Evolutionary conservation across 1,284 basidiomycete genomes (phyloP).

Genomic region (Peniophora sp.): DNA sequence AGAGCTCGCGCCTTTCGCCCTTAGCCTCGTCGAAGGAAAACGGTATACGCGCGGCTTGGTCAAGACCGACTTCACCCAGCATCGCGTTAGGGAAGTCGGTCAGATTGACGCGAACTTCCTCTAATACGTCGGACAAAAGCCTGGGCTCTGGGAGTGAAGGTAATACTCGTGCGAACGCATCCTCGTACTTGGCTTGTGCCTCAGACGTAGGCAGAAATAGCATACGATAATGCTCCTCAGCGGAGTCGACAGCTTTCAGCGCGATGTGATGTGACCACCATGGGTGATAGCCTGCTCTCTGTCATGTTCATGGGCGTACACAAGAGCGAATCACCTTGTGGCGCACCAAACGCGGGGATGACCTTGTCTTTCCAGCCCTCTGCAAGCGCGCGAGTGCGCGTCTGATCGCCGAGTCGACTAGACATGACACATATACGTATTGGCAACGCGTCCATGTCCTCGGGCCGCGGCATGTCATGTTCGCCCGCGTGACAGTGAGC

Average conservation of each 20-base stretch:
- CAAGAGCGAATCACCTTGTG: background rate
- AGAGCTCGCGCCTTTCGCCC: slow-evolving; percentile 37
- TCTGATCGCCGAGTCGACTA: slow-evolving; percentile 53
- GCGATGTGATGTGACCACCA: slow-evolving; percentile 76
- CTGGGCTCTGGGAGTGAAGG: slow-evolving; percentile 55
- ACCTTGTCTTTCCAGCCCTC: slow-evolving; percentile 52
- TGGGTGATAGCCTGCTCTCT: slow-evolving; percentile 64
- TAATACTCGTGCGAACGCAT: slow-evolving; percentile 42
- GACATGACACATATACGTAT: slow-evolving; percentile 74
- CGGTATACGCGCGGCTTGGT: slow-evolving; percentile 65
- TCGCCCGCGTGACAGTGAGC: slow-evolving; percentile 78
- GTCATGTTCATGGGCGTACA: background rate
- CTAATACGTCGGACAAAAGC: slow-evolving; percentile 41
- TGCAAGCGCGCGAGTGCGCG: slow-evolving; percentile 54
- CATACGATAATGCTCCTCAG: slow-evolving; percentile 53
- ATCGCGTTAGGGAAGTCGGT: slow-evolving; percentile 55
- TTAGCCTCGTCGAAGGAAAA: slow-evolving; percentile 22
- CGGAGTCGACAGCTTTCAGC: slow-evolving; percentile 16
- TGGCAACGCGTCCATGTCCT: slow-evolving; percentile 40
- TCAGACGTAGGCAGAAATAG: slow-evolving; percentile 39
- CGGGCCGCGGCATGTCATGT: slow-evolving; percentile 37
- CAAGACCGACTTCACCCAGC: slow-evolving; percentile 80
- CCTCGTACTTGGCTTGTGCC: slow-evolving; percentile 22
- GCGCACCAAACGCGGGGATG: slow-evolving; percentile 69
- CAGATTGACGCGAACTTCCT: slow-evolving; percentile 48